phyloP scores from a whole-genome alignment of 2,329 filamentous ascomycete species.

The Leptodontidium sp. region DNA sequence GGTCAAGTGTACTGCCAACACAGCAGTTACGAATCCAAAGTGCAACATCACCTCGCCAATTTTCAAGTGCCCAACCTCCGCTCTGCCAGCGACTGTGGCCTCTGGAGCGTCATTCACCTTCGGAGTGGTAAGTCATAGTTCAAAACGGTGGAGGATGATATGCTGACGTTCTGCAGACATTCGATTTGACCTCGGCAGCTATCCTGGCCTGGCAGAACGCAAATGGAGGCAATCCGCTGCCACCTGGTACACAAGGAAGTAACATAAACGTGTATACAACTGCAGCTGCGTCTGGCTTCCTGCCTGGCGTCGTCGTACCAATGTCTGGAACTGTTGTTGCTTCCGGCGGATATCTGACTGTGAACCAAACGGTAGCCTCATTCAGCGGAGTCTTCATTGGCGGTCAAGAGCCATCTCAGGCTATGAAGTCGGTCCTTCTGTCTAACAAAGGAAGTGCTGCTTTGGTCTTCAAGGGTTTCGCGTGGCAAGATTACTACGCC shows the following conservation, averaged over 20 bases:
- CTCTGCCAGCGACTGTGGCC: slow-evolving; percentile 16
- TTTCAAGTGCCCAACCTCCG: slow-evolving; percentile 12
- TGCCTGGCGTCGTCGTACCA: slow-evolving; percentile 16
- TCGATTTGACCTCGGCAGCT: slow-evolving; percentile 16
- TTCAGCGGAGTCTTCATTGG: slow-evolving; percentile 19
- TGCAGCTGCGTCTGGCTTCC: slow-evolving; percentile 10
- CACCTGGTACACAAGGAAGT: slow-evolving; percentile 16
- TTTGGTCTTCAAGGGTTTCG: slow-evolving; percentile 13
- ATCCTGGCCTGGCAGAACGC: slow-evolving; percentile 17
- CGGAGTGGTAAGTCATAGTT: slow-evolving; percentile 8
- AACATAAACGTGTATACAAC: slow-evolving; percentile 18
- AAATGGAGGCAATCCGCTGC: slow-evolving; percentile 13
- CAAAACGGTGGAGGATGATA: background rate
- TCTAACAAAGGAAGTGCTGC: slow-evolving; percentile 13
- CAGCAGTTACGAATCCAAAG: slow-evolving; percentile 5
- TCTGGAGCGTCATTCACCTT: slow-evolving; percentile 20
- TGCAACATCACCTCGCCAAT: slow-evolving; percentile 16
- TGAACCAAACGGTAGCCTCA: slow-evolving; percentile 17
- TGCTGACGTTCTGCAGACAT: slow-evolving; percentile 5
- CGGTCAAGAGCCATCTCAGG: slow-evolving; percentile 11
- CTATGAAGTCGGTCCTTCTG: background rate
- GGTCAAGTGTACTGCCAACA: slow-evolving; percentile 16
- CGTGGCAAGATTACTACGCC: slow-evolving; percentile 21
- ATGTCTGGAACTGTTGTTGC: slow-evolving; percentile 18
- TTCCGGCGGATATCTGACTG: slow-evolving; percentile 17